These are phyloP conservation scores for Mycena floridula DNA, from an alignment of 768 basidiomycete species.

Conservation along the genomic window DNA sequence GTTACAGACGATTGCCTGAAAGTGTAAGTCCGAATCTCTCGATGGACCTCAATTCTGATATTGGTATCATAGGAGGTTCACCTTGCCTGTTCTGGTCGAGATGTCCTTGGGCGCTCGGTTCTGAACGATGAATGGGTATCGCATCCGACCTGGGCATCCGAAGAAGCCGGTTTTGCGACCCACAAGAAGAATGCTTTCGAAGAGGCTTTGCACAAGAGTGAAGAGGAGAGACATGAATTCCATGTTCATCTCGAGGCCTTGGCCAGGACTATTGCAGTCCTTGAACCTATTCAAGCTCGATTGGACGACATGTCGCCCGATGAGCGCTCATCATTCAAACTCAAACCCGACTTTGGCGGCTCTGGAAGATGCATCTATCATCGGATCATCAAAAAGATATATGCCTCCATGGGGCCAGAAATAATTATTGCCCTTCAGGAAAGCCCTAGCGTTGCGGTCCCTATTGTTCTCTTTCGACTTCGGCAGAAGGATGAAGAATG, in stretches of 20 bases:
- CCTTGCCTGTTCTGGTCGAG: slow-evolving; percentile 90
- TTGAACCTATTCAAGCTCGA: slow-evolving; percentile 81
- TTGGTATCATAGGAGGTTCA: slow-evolving; percentile 62
- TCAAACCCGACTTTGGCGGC: slow-evolving; percentile 88
- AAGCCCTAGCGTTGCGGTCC: slow-evolving; percentile 83
- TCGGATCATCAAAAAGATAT: slow-evolving; percentile 90
- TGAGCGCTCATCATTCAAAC: slow-evolving; percentile 73
- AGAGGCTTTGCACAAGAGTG: slow-evolving; percentile 92
- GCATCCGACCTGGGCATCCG: slow-evolving; percentile 97
- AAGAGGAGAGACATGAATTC: slow-evolving; percentile 98
- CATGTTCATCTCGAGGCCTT: slow-evolving; percentile 93
- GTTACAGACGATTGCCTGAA: slow-evolving; percentile 85
- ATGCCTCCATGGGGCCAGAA: slow-evolving; percentile 76
- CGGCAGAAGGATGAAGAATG: slow-evolving; percentile 97
- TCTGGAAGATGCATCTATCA: slow-evolving; percentile 84
- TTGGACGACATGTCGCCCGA: slow-evolving; percentile 87
- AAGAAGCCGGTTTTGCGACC: slow-evolving; percentile 89
- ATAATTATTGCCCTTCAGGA: slow-evolving; percentile 87
- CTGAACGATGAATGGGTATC: slow-evolving; percentile 98
- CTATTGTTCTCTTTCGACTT: slow-evolving; percentile 83
- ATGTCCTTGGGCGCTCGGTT: slow-evolving; percentile 91
- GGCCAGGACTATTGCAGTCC: slow-evolving; percentile 80
- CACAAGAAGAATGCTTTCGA: slow-evolving; percentile 98
- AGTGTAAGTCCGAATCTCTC: slow-evolving; percentile 53
- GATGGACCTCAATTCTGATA: slow-evolving; percentile 5